Evolutionary conservation across 306 rosid species (phyloP).

Genomic region (Dryas drummondii): DNA sequence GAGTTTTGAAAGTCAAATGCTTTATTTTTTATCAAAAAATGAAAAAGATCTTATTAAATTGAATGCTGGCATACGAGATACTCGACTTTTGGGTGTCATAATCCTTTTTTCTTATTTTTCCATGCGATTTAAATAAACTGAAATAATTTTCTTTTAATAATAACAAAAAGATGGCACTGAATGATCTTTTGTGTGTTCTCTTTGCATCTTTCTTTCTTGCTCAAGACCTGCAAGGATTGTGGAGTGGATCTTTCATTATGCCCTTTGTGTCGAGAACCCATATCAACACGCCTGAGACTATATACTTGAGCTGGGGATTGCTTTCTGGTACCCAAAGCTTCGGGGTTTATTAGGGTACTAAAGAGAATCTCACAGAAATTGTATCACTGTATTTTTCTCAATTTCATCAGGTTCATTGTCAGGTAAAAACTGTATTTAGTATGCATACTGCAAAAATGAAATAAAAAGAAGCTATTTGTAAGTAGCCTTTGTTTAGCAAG

Average conservation of each 20-base stretch:
- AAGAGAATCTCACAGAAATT: background rate
- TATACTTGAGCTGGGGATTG: slow-evolving; percentile 38
- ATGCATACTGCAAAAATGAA: background rate
- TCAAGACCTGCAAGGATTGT: slow-evolving; percentile 92
- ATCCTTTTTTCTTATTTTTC: background rate
- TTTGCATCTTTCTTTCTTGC: background rate
- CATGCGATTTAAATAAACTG: background rate
- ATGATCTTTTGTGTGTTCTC: background rate
- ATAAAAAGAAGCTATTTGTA: background rate
- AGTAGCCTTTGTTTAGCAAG: background rate
- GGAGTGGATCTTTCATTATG: slow-evolving; percentile 59
- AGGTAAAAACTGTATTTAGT: background rate
- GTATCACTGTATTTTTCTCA: background rate
- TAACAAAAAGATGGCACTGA: background rate
- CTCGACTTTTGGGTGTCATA: background rate
- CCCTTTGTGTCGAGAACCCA: slow-evolving; percentile 78
- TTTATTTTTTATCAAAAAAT: background rate
- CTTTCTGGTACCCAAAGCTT: background rate
- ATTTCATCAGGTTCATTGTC: background rate
- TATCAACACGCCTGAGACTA: slow-evolving; percentile 69
- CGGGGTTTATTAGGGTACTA: background rate
- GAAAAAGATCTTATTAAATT: background rate
- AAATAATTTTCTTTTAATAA: background rate
- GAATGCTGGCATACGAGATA: background rate
- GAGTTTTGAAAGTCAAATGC: background rate